Conservation (phyloP, 2,329 filamentous ascomycete species). For the Chaetoscypha palmicola region DNA sequence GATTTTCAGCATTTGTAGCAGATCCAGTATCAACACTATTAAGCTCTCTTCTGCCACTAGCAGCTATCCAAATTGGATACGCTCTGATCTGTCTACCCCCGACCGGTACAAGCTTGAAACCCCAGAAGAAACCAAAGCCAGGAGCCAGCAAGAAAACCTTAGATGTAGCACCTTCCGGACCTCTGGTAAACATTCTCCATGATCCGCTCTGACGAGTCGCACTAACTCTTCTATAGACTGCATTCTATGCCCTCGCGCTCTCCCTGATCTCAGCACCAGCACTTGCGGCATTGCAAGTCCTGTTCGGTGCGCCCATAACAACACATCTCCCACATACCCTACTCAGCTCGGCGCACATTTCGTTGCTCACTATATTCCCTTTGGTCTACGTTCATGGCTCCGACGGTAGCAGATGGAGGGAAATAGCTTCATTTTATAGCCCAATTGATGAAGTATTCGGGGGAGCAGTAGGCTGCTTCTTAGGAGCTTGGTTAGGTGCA, state of each 20-base stretch:
- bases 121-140: slow-evolving; percentile 43
- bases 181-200: slow-evolving; percentile 8
- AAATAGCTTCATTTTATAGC: slow-evolving; percentile 57
- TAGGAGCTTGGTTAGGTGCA: slow-evolving; percentile 89
- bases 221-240: slow-evolving; percentile 43
- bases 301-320: slow-evolving; percentile 87
- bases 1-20: slow-evolving; percentile 60
- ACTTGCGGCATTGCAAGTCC: slow-evolving; percentile 53
- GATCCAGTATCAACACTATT: slow-evolving; percentile 62
- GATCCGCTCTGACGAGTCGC: not conserved
- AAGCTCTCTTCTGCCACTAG: slow-evolving; percentile 54
- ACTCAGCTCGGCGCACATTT: slow-evolving; percentile 74
- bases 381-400: slow-evolving; percentile 82
- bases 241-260: slow-evolving; percentile 61
- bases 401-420: slow-evolving; percentile 61
- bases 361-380: slow-evolving; percentile 70
- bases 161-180: slow-evolving; percentile 10
- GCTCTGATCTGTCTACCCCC: slow-evolving; percentile 57
- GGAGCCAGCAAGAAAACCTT: slow-evolving; percentile 47
- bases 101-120: slow-evolving; percentile 42
- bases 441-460: slow-evolving; percentile 84
- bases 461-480: slow-evolving; percentile 64
- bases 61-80: slow-evolving; percentile 57
- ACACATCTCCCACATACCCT: slow-evolving; percentile 73
- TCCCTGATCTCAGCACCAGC: slow-evolving; percentile 42